Conservation (phyloP, 768 basidiomycete genomes). For the Steccherinum ochraceum region DNA sequence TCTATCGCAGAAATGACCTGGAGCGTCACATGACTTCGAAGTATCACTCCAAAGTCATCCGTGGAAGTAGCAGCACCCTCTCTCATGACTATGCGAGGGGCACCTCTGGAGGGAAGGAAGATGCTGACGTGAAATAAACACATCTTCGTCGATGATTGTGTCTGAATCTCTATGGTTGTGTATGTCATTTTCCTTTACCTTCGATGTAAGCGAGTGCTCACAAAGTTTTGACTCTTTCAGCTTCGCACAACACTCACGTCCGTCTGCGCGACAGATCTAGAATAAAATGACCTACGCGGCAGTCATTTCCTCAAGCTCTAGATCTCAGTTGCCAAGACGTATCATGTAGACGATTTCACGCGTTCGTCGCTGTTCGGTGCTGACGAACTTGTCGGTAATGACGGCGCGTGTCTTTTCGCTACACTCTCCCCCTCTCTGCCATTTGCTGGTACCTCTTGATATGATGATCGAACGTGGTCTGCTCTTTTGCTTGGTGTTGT, state of each 20-base stretch:
- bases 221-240: conserved; percentile 7
- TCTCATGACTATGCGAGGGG: conserved; percentile 66
- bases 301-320: no score
- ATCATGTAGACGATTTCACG: no score
- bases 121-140: conserved; percentile 25
- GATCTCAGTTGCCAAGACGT: no score
- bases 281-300: neutral
- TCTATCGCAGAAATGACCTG: conserved; percentile 91
- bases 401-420: neutral
- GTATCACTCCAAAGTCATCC: conserved; percentile 61
- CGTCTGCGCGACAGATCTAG: conserved; percentile 23
- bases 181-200: conserved; percentile 7
- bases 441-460: no score
- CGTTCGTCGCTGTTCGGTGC: no score
- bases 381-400: no score
- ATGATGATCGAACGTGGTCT: no score
- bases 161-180: conserved; percentile 18
- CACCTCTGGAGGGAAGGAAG: conserved; percentile 43
- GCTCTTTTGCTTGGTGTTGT: no score
- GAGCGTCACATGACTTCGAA: conserved; percentile 86
- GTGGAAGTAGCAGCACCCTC: conserved; percentile 57
- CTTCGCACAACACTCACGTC: conserved; percentile 24
- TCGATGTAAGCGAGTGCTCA: neutral
- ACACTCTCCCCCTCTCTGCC: neutral
- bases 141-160: neutral